These are phyloP conservation scores for Sarcomyxa edulis DNA, from an alignment of 768 basidiomycete species.

Conservation along the genomic window DNA sequence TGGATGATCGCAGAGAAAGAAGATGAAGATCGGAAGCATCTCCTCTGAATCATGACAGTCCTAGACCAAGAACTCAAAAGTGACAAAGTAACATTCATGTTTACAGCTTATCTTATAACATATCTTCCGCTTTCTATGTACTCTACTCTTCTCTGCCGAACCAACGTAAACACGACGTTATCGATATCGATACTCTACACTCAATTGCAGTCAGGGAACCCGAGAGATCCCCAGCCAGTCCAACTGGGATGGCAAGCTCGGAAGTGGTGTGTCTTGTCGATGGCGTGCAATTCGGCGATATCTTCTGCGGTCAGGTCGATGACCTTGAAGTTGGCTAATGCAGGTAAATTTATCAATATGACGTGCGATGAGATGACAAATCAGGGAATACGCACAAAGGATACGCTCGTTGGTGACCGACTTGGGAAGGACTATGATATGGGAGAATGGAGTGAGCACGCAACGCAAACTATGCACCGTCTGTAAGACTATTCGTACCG, in stretches of 20 bases:
- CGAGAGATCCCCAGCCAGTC: slow-evolving; percentile 59
- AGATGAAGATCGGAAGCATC: too few species aligned
- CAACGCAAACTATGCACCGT: not conserved
- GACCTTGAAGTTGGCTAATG: slow-evolving; percentile 50
- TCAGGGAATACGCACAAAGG: slow-evolving; percentile 30
- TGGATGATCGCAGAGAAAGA: too few species aligned
- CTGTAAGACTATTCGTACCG: slow-evolving; percentile 25
- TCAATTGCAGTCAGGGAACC: slow-evolving; percentile 51
- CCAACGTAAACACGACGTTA: too few species aligned
- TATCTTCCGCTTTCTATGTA: too few species aligned
- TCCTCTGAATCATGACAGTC: too few species aligned
- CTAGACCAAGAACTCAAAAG: too few species aligned
- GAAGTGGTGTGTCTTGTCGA: slow-evolving; percentile 60
- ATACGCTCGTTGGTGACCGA: slow-evolving; percentile 70
- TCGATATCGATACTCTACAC: too few species aligned
- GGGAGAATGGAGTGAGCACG: too few species aligned
- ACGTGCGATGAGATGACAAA: not conserved
- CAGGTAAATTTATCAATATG: slow-evolving; percentile 2
- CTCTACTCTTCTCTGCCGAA: too few species aligned
- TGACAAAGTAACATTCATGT: too few species aligned
- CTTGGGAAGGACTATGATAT: slow-evolving; percentile 58
- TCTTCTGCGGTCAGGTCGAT: slow-evolving; percentile 61
- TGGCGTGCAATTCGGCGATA: slow-evolving; percentile 47
- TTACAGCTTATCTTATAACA: too few species aligned
- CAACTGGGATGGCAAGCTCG: slow-evolving; percentile 60